phyloP scores from a whole-genome alignment of 352 stramenopile species.

The Phytophthora meadii region DNA sequence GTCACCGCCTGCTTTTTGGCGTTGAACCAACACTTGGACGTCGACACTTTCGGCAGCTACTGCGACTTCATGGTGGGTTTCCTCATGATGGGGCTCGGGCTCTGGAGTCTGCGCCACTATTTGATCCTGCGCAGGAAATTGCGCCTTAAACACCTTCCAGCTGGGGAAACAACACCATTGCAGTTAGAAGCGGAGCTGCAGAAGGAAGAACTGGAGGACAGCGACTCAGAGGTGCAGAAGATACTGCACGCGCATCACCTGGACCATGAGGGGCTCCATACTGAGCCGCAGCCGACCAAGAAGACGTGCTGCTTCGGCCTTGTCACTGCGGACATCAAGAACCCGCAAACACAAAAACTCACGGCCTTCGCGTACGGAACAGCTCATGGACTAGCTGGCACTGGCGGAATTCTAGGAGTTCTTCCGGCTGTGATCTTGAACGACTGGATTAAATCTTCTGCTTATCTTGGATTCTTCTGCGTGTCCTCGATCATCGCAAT shows the following conservation, averaged over 20 bases:
- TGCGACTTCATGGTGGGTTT: constrained; percentile 78
- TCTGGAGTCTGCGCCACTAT: constrained; percentile 68
- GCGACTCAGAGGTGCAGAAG: constrained; percentile 43
- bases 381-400: constrained; percentile 85
- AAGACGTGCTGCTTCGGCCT: constrained; percentile 53
- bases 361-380: constrained; percentile 86
- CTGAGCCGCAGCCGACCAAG: constrained; percentile 9
- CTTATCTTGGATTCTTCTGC: constrained; percentile 90
- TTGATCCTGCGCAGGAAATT: constrained; percentile 44
- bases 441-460: constrained; percentile 65
- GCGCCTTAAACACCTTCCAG: constrained; percentile 19
- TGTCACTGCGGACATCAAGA: constrained; percentile 62
- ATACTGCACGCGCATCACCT: constrained; percentile 45
- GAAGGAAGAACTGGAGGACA: constrained; percentile 18
- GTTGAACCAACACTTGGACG: constrained; percentile 51
- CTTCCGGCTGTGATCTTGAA: constrained; percentile 89
- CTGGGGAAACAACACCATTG: constrained; percentile 44
- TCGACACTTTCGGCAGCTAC: constrained; percentile 62
- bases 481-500: constrained; percentile 88
- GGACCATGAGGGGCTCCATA: constrained; percentile 35
- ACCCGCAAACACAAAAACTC: constrained; percentile 59
- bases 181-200: constrained; percentile 24
- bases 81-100: constrained; percentile 70
- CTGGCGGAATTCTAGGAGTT: constrained; percentile 77
- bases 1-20: constrained; percentile 70